Conservation (phyloP, 2,329 filamentous ascomycete genomes). For the Endoconidiophora polonica region DNA sequence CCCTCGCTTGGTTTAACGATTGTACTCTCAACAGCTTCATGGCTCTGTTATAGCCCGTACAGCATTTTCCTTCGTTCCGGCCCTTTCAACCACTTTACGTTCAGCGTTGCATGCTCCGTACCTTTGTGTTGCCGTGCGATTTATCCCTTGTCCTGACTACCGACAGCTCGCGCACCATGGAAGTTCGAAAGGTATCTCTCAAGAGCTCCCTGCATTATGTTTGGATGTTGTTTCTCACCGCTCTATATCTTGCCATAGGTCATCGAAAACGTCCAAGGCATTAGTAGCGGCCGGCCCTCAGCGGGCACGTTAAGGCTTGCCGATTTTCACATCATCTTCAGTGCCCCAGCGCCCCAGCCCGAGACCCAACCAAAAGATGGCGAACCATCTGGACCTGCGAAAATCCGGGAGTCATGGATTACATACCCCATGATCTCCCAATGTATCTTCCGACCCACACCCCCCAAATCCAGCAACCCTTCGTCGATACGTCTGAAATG, state of each 20-base stretch:
- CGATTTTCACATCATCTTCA: constrained; percentile 44
- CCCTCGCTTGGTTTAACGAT: too few relatives aligned
- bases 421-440: constrained; percentile 82
- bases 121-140: too few relatives aligned
- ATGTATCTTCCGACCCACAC: constrained; percentile 62
- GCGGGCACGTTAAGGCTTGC: constrained; percentile 43
- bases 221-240: constrained; percentile 1
- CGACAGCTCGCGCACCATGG: constrained; percentile 1
- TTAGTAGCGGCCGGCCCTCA: constrained; percentile 40
- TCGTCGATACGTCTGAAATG: constrained; percentile 77
- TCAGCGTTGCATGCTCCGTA: too few relatives aligned
- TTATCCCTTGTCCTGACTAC: too few relatives aligned
- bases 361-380: constrained; percentile 15
- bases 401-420: constrained; percentile 63
- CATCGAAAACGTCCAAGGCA: constrained; percentile 42
- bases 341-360: constrained; percentile 24
- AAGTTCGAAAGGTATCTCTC: constrained; percentile 10
- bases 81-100: neutral
- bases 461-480: constrained; percentile 48
- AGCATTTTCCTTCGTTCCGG: constrained; percentile 3
- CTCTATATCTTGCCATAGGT: constrained; percentile 20
- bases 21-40: too few relatives aligned
- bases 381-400: constrained; percentile 17
- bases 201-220: too few relatives aligned
- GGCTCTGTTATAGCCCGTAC: too few relatives aligned